Evolutionary conservation across 805 yeast species (phyloP).

Genomic region (Monosporozyma solicola): DNA sequence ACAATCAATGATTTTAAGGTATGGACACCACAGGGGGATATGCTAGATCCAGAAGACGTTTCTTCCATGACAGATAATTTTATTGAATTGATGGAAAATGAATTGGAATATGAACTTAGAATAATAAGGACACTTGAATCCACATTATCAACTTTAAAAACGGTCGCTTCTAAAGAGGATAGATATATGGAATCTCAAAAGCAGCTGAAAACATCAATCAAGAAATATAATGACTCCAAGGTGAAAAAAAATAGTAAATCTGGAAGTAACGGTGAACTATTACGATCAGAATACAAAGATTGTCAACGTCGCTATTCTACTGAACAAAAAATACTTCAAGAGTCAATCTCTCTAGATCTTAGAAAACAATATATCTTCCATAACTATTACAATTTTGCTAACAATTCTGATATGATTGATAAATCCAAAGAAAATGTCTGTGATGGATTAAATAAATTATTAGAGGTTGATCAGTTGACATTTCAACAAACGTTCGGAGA

Average conservation of each 20-base stretch:
- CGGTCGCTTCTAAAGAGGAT: conserved; percentile 18
- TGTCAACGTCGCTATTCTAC: conserved; percentile 14
- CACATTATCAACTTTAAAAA: neutral
- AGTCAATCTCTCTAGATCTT: conserved; percentile 16
- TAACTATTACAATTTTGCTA: conserved; percentile 19
- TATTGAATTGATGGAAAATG: neutral
- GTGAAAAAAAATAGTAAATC: conserved; percentile 4
- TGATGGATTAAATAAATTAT: conserved; percentile 15
- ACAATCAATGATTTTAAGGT: neutral
- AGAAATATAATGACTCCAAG: conserved; percentile 9
- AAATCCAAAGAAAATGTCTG: conserved; percentile 14
- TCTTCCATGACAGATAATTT: neutral
- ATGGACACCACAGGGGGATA: neutral
- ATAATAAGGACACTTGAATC: neutral
- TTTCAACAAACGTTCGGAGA: conserved; percentile 19
- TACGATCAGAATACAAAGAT: conserved; percentile 16
- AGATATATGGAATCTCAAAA: conserved; percentile 5
- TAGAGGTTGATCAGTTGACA: conserved; percentile 9
- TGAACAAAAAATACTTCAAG: conserved; percentile 17
- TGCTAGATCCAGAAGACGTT: neutral
- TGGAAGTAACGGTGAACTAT: conserved; percentile 18
- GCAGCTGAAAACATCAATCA: conserved; percentile 3
- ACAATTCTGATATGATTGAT: conserved; percentile 18
- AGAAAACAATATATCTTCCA: conserved; percentile 20
- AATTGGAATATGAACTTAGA: neutral